These are phyloP conservation scores for Boletus pseudo-olivaceus DNA, from an alignment of 768 basidiomycete species.

Conservation along the genomic window DNA sequence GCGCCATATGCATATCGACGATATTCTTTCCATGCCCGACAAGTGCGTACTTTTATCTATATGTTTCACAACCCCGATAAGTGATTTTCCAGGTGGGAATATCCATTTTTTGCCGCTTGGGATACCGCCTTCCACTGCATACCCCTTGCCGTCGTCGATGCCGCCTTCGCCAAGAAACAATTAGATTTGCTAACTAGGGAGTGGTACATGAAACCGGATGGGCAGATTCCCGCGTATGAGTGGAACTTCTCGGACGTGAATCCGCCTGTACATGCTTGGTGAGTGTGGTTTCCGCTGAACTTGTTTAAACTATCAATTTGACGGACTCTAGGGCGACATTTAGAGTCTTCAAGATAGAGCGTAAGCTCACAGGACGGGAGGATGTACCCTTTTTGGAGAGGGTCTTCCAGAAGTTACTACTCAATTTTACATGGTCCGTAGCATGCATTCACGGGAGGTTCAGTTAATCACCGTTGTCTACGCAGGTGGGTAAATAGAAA, in stretches of 20 bases:
- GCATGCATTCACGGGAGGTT: background rate
- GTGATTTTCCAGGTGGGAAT: conserved; percentile 73
- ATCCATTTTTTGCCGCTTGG: conserved; percentile 99
- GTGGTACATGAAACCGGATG: conserved; percentile 99
- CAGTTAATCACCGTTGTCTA: background rate
- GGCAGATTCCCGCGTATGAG: conserved; percentile 97
- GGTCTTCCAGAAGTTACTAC: conserved; percentile 94
- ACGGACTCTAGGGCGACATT: conserved; percentile 76
- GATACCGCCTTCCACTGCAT: conserved; percentile 99
- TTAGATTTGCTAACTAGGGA: conserved; percentile 93
- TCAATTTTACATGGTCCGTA: conserved; percentile 93
- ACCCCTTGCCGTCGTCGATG: conserved; percentile 93
- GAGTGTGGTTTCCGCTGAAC: conserved; percentile 12
- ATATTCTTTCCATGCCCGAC: conserved; percentile 98
- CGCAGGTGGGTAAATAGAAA: conserved; percentile 97
- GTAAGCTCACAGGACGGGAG: conserved; percentile 88
- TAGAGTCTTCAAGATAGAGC: conserved; percentile 98
- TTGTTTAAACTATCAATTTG: background rate
- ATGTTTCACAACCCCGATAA: background rate
- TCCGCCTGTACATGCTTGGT: conserved; percentile 98
- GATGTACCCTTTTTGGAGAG: conserved; percentile 92
- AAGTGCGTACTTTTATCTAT: conserved; percentile 52
- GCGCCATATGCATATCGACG: conserved; percentile 93
- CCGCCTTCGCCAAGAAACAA: conserved; percentile 95
- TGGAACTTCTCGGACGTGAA: conserved; percentile 99